Evolutionary conservation across 164 flowering plant genomes (phyloP), one percentile per base, ranked within the genome.

Genomic region (Sedum album): DNA sequence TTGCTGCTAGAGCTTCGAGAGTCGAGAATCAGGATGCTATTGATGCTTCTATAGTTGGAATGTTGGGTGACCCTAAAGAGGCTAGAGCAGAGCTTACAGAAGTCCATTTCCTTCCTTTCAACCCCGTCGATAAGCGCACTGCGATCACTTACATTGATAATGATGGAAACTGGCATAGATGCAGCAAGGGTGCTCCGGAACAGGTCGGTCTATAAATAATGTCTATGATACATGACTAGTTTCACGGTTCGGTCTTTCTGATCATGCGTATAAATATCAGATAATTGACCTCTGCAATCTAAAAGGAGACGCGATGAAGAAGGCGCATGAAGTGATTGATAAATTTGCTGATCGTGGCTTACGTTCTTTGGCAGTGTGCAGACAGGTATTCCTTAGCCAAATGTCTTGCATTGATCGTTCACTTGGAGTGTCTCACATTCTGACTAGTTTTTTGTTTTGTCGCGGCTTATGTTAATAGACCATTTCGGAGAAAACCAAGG

Each of bases 111-210:
- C 23, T 89, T 44, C 94, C 94, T 38, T 88, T 88, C 73, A 88
- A 88, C 72, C 94, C 94, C 0, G 91, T 86, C 8, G 91, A 85
- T 0, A 89, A 89, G 81, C 85, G 91, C 26, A 89, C 95, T 49
- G 95, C 95, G 14, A 89, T 87, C 55, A 89, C 95, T 66, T 89
- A 85, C 75, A 75, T 80, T 23, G 88, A 84, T 53, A 14, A 72
- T 28, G 65, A 82, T 49, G 90, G 90, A 0, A 48, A 81, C 31
- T 89, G 96, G 96, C 83, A 86, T 63, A 72, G 97, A 39, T 66
- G 74, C 72, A 88, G 94, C 86, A 91, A 91, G 74, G 97, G 97
- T 66, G 94, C 97, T 60, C 97, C 97, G 28, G 97, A 91, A 68
- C 94, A 44, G 48, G 48, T 44, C 48, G 18, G 48, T 11, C 4